Evolutionary conservation across 1,284 basidiomycete species (phyloP).

Genomic region (Coriolopsis trogii): DNA sequence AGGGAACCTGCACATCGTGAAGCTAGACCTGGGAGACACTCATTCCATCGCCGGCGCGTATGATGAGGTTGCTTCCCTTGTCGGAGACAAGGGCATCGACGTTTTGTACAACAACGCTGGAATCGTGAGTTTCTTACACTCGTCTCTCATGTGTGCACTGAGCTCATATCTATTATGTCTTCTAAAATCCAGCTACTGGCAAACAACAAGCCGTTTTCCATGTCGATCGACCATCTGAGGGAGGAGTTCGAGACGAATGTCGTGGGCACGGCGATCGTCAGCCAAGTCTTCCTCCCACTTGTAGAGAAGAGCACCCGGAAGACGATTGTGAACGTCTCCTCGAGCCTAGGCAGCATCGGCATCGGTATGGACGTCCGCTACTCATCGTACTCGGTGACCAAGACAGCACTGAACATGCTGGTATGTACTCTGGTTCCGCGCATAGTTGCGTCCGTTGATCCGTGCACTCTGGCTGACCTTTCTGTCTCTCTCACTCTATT

Average conservation of each 20-base stretch:
- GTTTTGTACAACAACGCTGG: conserved; percentile 44
- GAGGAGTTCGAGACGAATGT: conserved; percentile 25
- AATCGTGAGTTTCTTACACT: conserved; percentile 34
- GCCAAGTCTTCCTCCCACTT: conserved; percentile 28
- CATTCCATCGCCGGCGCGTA: conserved; percentile 31
- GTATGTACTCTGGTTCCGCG: too few relatives aligned
- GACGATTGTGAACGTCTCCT: too few relatives aligned
- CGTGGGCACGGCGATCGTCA: conserved; percentile 35
- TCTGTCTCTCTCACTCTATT: too few relatives aligned
- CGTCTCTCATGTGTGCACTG: background rate
- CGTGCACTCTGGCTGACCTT: too few relatives aligned
- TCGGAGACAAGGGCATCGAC: conserved; percentile 37
- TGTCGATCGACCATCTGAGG: background rate
- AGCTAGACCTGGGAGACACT: conserved; percentile 36
- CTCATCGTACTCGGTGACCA: too few relatives aligned
- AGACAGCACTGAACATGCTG: too few relatives aligned
- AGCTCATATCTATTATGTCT: background rate
- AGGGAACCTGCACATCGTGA: conserved; percentile 36
- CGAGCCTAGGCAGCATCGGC: too few relatives aligned
- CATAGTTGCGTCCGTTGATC: too few relatives aligned
- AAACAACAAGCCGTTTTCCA: background rate
- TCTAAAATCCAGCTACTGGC: background rate
- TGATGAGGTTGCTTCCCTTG: conserved; percentile 25
- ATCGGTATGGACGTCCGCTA: too few relatives aligned
- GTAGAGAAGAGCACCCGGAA: too few relatives aligned